Evolutionary conservation across 495 filamentous ascomycete species (phyloP).

Genomic region (Aspergillus hancockii): DNA sequence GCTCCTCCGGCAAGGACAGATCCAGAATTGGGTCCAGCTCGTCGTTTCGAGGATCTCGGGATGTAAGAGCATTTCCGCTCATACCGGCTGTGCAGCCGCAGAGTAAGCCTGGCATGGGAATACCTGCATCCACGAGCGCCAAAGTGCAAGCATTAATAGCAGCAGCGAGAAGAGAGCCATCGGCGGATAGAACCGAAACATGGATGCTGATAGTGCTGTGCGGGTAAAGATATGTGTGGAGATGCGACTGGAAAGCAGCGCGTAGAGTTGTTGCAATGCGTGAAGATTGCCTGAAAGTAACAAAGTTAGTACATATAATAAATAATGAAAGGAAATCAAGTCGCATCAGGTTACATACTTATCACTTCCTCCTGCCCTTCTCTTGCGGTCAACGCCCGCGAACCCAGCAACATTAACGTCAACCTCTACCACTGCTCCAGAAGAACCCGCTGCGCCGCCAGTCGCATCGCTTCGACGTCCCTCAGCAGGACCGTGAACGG

Average conservation of each 20-base stretch:
- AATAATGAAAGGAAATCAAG: not conserved
- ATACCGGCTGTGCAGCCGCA: constrained; percentile 85
- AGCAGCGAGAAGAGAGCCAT: constrained; percentile 86
- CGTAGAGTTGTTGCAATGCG: constrained; percentile 79
- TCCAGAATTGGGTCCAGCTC: constrained; percentile 87
- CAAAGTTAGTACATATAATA: constrained; percentile 18
- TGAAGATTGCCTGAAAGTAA: constrained; percentile 62
- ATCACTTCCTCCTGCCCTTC: constrained; percentile 64
- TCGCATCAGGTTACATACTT: constrained; percentile 54
- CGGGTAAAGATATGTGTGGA: constrained; percentile 87
- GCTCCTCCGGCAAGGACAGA: constrained; percentile 81
- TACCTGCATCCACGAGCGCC: constrained; percentile 88
- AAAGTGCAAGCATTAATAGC: constrained; percentile 91
- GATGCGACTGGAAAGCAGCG: constrained; percentile 66
- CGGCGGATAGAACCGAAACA: constrained; percentile 84
- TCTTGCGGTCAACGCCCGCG: constrained; percentile 81
- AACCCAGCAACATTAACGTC: constrained; percentile 87
- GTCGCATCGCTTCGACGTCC: constrained; percentile 50
- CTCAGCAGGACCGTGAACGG: constrained; percentile 80
- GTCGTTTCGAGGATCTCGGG: constrained; percentile 57
- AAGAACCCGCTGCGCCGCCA: constrained; percentile 46
- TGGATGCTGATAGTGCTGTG: constrained; percentile 81
- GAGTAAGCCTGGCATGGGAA: constrained; percentile 91
- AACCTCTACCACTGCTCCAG: constrained; percentile 68
- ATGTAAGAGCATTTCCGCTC: constrained; percentile 60